These are phyloP conservation scores for Oemleria cerasiformis DNA, from an alignment of 306 rosid genomes.

Conservation along the genomic window DNA sequence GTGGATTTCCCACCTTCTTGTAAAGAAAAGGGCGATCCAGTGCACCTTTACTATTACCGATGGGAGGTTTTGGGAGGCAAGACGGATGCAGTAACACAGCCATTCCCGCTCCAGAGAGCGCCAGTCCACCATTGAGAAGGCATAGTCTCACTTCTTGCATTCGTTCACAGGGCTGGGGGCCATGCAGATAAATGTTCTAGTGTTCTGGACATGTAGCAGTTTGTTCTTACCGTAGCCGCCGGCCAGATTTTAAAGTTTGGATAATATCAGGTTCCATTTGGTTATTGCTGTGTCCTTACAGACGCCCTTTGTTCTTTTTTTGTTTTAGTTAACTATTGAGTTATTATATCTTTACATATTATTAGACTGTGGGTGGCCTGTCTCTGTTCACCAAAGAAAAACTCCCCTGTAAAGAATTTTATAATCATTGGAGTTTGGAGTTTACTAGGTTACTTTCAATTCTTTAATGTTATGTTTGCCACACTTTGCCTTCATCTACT, in stretches of 20 bases:
- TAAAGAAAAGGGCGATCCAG: not conserved
- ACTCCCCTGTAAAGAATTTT: too few relatives aligned
- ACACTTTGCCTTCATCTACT: too few relatives aligned
- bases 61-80: not conserved
- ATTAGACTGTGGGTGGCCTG: not conserved
- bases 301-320: too few relatives aligned
- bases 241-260: not conserved
- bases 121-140: not conserved
- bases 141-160: not conserved
- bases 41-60: not conserved
- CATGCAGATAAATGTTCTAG: not conserved
- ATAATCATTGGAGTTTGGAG: too few relatives aligned
- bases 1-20: constrained; percentile 41
- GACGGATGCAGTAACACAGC: not conserved
- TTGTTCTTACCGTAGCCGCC: not conserved
- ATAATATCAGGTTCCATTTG: not conserved
- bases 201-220: not conserved
- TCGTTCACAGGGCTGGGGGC: constrained; percentile 26
- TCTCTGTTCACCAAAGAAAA: too few relatives aligned
- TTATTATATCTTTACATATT: not conserved
- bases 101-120: not conserved
- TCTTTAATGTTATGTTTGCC: too few relatives aligned
- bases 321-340: not conserved
- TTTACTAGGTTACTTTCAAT: too few relatives aligned
- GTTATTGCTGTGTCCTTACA: not conserved